phyloP scores from a whole-genome alignment of 1,139 yeast genomes.

The Protomyces macrosporus region DNA sequence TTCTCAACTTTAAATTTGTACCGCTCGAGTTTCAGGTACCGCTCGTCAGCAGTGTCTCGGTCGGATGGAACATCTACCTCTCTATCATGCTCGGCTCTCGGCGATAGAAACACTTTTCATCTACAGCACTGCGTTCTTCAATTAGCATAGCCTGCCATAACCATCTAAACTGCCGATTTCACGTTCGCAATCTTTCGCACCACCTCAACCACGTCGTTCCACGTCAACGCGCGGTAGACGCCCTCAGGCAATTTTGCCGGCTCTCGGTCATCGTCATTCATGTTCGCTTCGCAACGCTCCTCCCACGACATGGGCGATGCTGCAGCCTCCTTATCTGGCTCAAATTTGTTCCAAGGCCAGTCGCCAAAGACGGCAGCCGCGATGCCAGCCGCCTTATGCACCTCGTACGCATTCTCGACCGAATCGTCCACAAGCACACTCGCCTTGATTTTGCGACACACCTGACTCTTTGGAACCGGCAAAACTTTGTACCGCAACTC shows the following conservation, averaged over 20 bases:
- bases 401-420: conserved; percentile 23
- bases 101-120: background rate
- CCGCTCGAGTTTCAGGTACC: conserved; percentile 27
- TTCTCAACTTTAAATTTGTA: conserved; percentile 51
- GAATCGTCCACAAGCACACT: conserved; percentile 17
- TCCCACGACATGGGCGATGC: conserved; percentile 4
- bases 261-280: background rate
- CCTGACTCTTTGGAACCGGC: conserved; percentile 10
- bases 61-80: conserved; percentile 23
- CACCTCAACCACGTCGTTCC: conserved; percentile 4
- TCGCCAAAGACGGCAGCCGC: conserved; percentile 21
- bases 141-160: background rate
- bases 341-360: conserved; percentile 21
- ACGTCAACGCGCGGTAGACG: background rate
- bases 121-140: background rate
- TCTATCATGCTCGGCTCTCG: conserved; percentile 11
- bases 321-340: conserved; percentile 4
- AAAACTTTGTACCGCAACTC: background rate
- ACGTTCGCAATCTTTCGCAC: background rate
- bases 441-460: conserved; percentile 15
- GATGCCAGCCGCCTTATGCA: conserved; percentile 7
- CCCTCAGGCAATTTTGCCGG: conserved; percentile 5
- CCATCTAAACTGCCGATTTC: background rate
- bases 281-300: conserved; percentile 3
- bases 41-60: conserved; percentile 16